Conservation (phyloP, 2,329 filamentous ascomycete genomes). For the Fonsecaea pedrosoi region DNA sequence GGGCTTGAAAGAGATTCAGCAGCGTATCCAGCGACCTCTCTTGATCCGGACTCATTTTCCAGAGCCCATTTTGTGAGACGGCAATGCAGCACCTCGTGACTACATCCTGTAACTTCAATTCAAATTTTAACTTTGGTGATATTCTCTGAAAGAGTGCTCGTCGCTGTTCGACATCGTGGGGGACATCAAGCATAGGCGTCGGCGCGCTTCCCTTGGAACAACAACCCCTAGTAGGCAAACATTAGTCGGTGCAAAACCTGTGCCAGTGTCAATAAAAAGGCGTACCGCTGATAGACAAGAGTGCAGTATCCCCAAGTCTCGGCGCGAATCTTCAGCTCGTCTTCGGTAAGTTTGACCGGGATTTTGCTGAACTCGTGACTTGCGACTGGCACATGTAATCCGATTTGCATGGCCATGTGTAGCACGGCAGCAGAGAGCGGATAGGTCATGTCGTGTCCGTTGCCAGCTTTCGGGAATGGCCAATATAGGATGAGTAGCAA, state of each 20-base stretch:
- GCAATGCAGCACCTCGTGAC: conserved; percentile 47
- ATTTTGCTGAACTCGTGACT: conserved; percentile 51
- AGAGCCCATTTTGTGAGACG: conserved; percentile 48
- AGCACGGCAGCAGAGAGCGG: conserved; percentile 48
- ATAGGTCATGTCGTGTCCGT: conserved; percentile 46
- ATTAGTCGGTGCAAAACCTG: conserved; percentile 7
- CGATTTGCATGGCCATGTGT: conserved; percentile 54
- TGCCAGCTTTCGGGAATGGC: conserved; percentile 49
- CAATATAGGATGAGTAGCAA: conserved; percentile 50
- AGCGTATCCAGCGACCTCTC: conserved; percentile 49
- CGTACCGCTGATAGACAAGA: conserved; percentile 50
- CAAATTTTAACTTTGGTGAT: conserved; percentile 45
- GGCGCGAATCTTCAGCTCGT: conserved; percentile 47
- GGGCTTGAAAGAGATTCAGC: conserved; percentile 47
- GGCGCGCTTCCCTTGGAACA: conserved; percentile 49
- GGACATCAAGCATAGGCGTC: conserved; percentile 45
- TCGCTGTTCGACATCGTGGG: conserved; percentile 47
- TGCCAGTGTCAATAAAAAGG: not conserved
- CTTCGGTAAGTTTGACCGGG: conserved; percentile 44
- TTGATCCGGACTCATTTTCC: conserved; percentile 48
- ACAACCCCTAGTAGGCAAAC: conserved; percentile 44
- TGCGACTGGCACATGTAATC: conserved; percentile 51
- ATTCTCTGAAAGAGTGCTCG: conserved; percentile 47
- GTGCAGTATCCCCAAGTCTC: conserved; percentile 52
- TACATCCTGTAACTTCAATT: conserved; percentile 49